phyloP scores from a whole-genome alignment of 139 green algal genomes.

The Zygnema cylindricum region DNA sequence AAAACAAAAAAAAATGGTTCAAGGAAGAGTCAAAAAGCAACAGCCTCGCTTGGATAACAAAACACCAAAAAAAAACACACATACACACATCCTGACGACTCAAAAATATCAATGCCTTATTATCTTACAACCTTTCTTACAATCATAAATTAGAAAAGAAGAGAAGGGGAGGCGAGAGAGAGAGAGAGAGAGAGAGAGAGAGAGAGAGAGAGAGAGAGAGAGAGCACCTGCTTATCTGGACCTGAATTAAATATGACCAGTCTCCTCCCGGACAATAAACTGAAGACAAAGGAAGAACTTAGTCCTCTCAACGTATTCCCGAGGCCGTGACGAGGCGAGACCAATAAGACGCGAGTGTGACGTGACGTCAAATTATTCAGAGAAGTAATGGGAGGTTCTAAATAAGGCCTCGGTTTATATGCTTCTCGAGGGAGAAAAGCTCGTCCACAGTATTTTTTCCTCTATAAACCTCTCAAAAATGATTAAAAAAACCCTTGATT shows the following conservation, averaged over 20 bases:
- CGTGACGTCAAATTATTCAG: no score
- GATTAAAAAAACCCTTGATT: no score
- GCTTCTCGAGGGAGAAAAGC: no score
- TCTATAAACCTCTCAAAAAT: no score
- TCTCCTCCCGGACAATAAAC: background rate
- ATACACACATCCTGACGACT: conserved; percentile 52
- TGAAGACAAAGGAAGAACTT: no score
- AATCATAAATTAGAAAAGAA: background rate
- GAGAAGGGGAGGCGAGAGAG: background rate
- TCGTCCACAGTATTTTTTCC: no score
- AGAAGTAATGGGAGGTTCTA: no score
- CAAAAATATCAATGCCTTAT: background rate
- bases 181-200: background rate
- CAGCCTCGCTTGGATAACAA: conserved; percentile 47
- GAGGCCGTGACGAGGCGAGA: no score
- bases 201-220: background rate
- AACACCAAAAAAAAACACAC: conserved; percentile 3
- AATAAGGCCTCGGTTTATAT: no score
- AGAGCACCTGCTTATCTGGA: background rate
- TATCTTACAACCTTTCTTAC: background rate
- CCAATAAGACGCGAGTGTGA: no score
- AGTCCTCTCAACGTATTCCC: no score
- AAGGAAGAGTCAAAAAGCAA: conserved; percentile 59
- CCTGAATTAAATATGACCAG: background rate
- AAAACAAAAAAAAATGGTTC: background rate